Base-by-base conservation (phyloP, 169 alveolate genomes). In the Babesia divergens region DNA sequence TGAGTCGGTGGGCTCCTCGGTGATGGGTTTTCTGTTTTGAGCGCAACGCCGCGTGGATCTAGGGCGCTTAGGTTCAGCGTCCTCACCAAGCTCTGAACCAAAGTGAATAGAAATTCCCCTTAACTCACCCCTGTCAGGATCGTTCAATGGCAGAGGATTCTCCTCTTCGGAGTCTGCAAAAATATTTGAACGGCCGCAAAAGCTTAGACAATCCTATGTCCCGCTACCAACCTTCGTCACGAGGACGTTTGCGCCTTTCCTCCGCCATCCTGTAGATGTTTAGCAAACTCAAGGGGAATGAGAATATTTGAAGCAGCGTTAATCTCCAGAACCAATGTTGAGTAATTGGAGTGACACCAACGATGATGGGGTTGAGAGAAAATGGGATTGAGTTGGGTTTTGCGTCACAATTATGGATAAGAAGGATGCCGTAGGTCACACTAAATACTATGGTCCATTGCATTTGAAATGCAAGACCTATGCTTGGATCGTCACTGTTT, bases 41-140 rank as follows among this genome's bases (percentile, higher is more conserved):
- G 72, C 72, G 47, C 72, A 62, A 29, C 72, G 72, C n/a, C 74
- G 65, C 37, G 82, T 56, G 1, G 83, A 80, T 20, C 69, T 53
- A 14, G 65, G 77, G 50, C 88, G 67, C 32, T 68, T 69, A 8
- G 82, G 83, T 46, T 68, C 80, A 2, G 43, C 65, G 20, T 24
- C 59, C 51, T 58, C 69, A 3, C 59, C 88, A 42, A 28, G 13
- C 8, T 66, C 67, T 49, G 40, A 7, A 13, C 8, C 40, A 31
- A 22, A 32, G 14, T 35, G 54, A 7, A 6, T 6, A 11, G 28
- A 9, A 14, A 22, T 1, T 16, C n/a, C 24, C 6, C 1, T 13
- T 0, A 44, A 62, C 72, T 11, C 53, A 62, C 72, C 72, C 59
- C 72, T 62, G 59, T 62, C 72, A 7, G 72, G 72, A 60, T 62